A percentile compares a stretch with the other conserved stretches of the same genome.
Evolutionary conservation across 495 filamentous ascomycete genomes (phyloP).

Genomic region (Penicillium alfredii): DNA sequence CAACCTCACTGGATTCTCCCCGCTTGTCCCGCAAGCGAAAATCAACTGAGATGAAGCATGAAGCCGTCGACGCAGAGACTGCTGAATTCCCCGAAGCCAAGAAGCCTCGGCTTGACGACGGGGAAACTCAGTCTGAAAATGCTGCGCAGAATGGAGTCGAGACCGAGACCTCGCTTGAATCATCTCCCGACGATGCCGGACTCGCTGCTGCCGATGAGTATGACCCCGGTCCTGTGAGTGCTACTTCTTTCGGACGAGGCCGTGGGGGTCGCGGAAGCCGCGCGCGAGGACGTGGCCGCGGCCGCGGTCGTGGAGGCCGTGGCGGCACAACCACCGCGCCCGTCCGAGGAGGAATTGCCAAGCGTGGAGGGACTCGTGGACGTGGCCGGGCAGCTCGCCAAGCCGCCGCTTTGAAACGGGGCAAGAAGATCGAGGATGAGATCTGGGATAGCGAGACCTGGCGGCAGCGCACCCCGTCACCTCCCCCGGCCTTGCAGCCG

Average conservation of each 20-base stretch:
- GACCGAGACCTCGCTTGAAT: conserved; percentile 11
- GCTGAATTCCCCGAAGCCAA: conserved; percentile 16
- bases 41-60: conserved; percentile 23
- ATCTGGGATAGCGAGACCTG: conserved; percentile 26
- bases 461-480: conserved; percentile 33
- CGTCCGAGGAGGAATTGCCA: conserved; percentile 1
- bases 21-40: conserved; percentile 28
- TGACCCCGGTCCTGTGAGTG: conserved; percentile 2
- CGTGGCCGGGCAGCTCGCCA: conserved; percentile 19
- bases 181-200: conserved; percentile 17
- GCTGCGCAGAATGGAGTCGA: conserved; percentile 18
- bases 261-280: conserved; percentile 31
- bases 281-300: conserved; percentile 25
- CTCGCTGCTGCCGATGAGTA: conserved; percentile 2
- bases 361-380: conserved; percentile 22
- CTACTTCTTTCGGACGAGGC: conserved; percentile 19
- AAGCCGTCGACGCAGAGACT: conserved; percentile 8
- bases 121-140: conserved; percentile 15
- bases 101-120: conserved; percentile 31
- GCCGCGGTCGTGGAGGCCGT: conserved; percentile 30
- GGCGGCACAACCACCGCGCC: conserved; percentile 14
- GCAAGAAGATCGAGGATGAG: conserved; percentile 27
- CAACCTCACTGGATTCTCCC: conserved; percentile 7
- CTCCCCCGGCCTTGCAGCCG: conserved; percentile 28
- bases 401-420: conserved; percentile 8